phyloP scores from a whole-genome alignment of 192 early-diverging fungal species.

The Kappamyces sp. region DNA sequence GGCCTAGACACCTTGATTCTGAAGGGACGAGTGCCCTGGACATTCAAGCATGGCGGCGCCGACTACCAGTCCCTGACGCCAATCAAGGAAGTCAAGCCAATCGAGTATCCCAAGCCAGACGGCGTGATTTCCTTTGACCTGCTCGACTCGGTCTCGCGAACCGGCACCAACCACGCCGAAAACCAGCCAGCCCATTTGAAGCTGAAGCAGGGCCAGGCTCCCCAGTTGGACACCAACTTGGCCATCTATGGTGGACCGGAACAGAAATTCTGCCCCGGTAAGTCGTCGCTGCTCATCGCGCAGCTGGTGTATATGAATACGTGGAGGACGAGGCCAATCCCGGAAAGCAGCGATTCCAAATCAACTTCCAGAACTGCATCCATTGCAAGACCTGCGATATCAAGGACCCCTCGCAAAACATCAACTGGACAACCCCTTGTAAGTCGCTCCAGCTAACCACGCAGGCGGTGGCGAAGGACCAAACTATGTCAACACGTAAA shows the following conservation, averaged over 20 bases:
- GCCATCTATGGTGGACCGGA: constrained; percentile 90
- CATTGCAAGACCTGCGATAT: constrained; percentile 99
- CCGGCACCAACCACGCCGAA: constrained; percentile 90
- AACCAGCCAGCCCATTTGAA: constrained; percentile 92
- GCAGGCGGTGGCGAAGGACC: constrained; percentile 83
- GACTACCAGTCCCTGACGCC: constrained; percentile 73
- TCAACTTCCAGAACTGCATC: constrained; percentile 93
- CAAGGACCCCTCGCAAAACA: constrained; percentile 98
- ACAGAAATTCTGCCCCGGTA: constrained; percentile 91
- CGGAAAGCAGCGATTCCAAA: constrained; percentile 87
- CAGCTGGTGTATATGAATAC: constrained; percentile 95
- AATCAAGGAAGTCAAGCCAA: constrained; percentile 63
- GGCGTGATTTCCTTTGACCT: constrained; percentile 91
- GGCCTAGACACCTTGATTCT: constrained; percentile 85
- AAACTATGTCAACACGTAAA: constrained; percentile 62
- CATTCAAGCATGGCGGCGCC: constrained; percentile 77
- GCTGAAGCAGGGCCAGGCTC: constrained; percentile 60
- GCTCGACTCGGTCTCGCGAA: constrained; percentile 85
- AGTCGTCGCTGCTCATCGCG: constrained; percentile 7
- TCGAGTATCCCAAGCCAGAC: constrained; percentile 96
- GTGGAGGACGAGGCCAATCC: constrained; percentile 84
- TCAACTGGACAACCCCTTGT: constrained; percentile 76
- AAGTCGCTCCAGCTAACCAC: background rate
- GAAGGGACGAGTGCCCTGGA: constrained; percentile 90
- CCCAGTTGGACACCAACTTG: constrained; percentile 78